phyloP scores from a whole-genome alignment of 176 grass and related monocot genomes.

The Aechmea fasciata region DNA sequence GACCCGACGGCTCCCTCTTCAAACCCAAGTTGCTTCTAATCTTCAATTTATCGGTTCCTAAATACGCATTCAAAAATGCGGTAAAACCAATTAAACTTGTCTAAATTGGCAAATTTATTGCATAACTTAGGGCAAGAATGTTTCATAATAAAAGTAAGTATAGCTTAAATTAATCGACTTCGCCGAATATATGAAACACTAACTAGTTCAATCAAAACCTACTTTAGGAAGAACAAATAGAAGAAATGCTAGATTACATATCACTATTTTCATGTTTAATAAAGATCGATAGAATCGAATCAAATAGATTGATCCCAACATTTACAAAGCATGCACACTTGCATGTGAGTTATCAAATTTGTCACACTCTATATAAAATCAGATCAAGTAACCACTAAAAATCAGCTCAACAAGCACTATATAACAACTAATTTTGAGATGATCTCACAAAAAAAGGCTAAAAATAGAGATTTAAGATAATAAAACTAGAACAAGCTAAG shows the following conservation, averaged over 20 bases:
- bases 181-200: too few species aligned
- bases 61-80: slow-evolving; percentile 5
- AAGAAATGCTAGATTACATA: too few species aligned
- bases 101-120: neutral
- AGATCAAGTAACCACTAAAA: neutral
- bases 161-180: neutral
- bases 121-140: neutral
- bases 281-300: too few species aligned
- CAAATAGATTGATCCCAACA: too few species aligned
- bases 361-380: too few species aligned
- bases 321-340: too few species aligned
- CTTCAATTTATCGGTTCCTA: slow-evolving; percentile 27
- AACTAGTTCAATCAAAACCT: too few species aligned
- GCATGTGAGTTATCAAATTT: too few species aligned
- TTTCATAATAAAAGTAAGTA: neutral
- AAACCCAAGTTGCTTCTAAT: slow-evolving; percentile 24
- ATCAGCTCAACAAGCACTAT: neutral
- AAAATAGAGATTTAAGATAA: neutral
- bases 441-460: neutral
- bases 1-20: slow-evolving; percentile 30
- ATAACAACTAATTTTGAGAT: neutral
- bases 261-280: too few species aligned
- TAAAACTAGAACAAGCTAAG: slow-evolving; percentile 1
- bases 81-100: neutral
- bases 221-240: too few species aligned